Conservation (phyloP, 495 filamentous ascomycete genomes). For the Viridothelium virens region DNA sequence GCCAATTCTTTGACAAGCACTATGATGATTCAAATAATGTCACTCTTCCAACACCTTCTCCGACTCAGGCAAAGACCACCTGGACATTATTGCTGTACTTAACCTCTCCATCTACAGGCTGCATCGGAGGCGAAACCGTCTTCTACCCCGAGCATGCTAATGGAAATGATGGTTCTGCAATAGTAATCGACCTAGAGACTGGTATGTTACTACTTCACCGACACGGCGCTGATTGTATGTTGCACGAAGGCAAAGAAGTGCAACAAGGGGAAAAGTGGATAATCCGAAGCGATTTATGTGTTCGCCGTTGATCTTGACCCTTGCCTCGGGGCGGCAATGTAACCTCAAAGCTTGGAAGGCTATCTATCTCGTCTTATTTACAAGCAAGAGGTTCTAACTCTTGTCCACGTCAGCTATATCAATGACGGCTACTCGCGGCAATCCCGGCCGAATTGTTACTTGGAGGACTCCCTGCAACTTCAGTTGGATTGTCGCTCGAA, state of each 20-base stretch:
- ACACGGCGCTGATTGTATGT: conserved; percentile 80
- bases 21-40: conserved; percentile 74
- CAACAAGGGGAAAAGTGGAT: conserved; percentile 86
- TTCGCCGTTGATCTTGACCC: conserved; percentile 41
- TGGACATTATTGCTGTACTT: conserved; percentile 92
- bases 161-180: too few relatives aligned
- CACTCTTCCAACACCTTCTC: conserved; percentile 42
- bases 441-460: background rate
- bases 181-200: conserved; percentile 59
- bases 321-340: background rate
- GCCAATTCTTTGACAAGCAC: conserved; percentile 84
- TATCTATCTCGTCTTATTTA: background rate
- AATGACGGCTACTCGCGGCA: background rate
- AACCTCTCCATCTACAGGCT: conserved; percentile 57
- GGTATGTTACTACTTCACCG: conserved; percentile 82
- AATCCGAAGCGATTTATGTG: conserved; percentile 77
- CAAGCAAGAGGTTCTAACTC: too few relatives aligned
- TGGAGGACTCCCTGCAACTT: background rate
- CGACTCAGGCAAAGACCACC: conserved; percentile 66
- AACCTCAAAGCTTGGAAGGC: background rate
- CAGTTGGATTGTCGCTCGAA: conserved; percentile 5
- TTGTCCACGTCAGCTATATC: background rate
- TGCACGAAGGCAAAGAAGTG: conserved; percentile 82
- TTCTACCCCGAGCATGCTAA: conserved; percentile 65
- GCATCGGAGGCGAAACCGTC: conserved; percentile 78